Evolutionary conservation across 2,329 filamentous ascomycete genomes (phyloP).

Genomic region (Coniochaeta sp.): DNA sequence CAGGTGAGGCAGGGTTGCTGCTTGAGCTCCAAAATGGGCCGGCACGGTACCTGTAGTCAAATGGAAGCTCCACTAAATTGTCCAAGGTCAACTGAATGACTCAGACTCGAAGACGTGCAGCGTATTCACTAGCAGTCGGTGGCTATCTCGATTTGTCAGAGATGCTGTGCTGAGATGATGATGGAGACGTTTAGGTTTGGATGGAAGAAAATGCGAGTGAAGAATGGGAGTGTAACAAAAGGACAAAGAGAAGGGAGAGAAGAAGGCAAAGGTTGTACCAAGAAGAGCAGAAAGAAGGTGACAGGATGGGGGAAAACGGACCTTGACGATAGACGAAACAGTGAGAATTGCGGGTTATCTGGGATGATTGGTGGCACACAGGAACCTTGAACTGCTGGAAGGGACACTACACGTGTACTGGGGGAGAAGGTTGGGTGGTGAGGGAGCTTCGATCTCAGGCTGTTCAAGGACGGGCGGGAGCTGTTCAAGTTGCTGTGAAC

Average conservation of each 20-base stretch:
- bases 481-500: not conserved
- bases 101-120: slow-evolving; percentile 17
- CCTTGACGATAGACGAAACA: not conserved
- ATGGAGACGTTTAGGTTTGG: not conserved
- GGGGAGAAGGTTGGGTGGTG: not conserved
- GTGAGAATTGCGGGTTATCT: not conserved
- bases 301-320: not conserved
- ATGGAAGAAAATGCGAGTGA: not conserved
- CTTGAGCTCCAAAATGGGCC: not conserved
- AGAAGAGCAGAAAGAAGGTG: not conserved
- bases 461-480: not conserved
- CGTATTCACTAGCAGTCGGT: slow-evolving; percentile 2
- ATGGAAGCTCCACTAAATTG: slow-evolving; percentile 15
- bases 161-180: not conserved
- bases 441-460: not conserved
- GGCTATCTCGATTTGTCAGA: slow-evolving; percentile 4
- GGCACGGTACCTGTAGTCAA: slow-evolving; percentile 7
- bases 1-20: slow-evolving; percentile 2
- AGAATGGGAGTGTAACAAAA: not conserved
- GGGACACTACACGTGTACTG: no score
- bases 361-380: not conserved
- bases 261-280: not conserved
- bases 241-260: not conserved
- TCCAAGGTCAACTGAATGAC: slow-evolving; percentile 22
- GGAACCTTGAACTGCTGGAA: no score